Evolutionary conservation across 768 basidiomycete genomes (phyloP).

Genomic region (Lactarius quietus): DNA sequence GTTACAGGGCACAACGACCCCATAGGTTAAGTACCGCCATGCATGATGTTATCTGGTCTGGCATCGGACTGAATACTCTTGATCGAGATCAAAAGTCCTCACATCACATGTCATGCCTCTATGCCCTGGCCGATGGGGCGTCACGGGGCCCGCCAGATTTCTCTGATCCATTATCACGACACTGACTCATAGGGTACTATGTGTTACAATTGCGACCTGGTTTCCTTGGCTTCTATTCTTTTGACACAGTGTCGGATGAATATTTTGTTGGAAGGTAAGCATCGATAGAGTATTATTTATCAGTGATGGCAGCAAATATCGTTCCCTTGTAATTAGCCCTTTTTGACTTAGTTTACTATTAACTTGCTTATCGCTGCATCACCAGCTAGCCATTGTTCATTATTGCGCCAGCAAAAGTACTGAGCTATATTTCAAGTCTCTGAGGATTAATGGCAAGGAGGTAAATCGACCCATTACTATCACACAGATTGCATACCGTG

Average conservation of each 20-base stretch:
- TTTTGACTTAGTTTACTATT: slow-evolving; percentile 52
- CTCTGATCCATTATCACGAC: slow-evolving; percentile 62
- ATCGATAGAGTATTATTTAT: neutral
- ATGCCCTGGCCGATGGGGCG: slow-evolving; percentile 66
- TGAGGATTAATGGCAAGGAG: slow-evolving; percentile 35
- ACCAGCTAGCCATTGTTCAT: slow-evolving; percentile 44
- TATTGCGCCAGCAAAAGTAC: slow-evolving; percentile 49
- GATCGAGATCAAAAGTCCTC: slow-evolving; percentile 61
- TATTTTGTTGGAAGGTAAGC: slow-evolving; percentile 74
- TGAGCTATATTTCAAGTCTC: slow-evolving; percentile 56
- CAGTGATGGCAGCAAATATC: neutral
- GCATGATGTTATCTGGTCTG: neutral
- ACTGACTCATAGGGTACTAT: slow-evolving; percentile 70
- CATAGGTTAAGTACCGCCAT: slow-evolving; percentile 53
- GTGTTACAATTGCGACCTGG: slow-evolving; percentile 24
- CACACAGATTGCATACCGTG: no score
- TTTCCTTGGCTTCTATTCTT: slow-evolving; percentile 74
- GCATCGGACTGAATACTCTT: neutral
- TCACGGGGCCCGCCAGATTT: slow-evolving; percentile 63
- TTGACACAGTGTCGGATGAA: slow-evolving; percentile 71
- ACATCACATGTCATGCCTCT: slow-evolving; percentile 84
- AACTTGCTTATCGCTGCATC: slow-evolving; percentile 51
- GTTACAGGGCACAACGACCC: slow-evolving; percentile 67
- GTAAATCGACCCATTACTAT: no score
- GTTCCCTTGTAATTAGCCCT: slow-evolving; percentile 38